Percentiles rank a stretch among this genome's conserved stretches.
These are phyloP conservation scores for Camellia oleifera DNA, from an alignment of 179 eudicot genomes.

Conservation along the genomic window DNA sequence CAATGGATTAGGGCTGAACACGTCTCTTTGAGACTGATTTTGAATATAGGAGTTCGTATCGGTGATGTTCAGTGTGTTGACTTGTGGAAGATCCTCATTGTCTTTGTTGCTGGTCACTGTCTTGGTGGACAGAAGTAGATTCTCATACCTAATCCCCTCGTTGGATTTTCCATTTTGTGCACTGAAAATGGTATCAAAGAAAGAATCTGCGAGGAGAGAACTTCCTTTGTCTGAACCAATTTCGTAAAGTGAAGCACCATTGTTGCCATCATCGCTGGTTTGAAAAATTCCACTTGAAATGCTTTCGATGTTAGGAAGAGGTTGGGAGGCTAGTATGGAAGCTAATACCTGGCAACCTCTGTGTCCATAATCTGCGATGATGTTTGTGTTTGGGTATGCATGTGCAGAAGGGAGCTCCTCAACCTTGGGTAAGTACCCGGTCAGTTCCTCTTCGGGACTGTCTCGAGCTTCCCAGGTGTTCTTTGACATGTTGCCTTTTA, in stretches of 20 bases:
- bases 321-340: constrained; percentile 20
- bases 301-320: constrained; percentile 11
- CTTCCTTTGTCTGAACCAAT: constrained; percentile 7
- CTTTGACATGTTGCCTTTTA: constrained; percentile 47
- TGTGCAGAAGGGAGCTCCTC: constrained; percentile 23
- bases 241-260: not conserved
- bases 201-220: constrained; percentile 8
- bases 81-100: not conserved
- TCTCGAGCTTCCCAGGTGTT: constrained; percentile 20
- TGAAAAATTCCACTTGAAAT: constrained; percentile 10
- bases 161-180: not conserved
- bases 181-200: constrained; percentile 12
- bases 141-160: not conserved
- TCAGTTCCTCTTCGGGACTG: constrained; percentile 16
- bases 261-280: not conserved
- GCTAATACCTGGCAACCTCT: constrained; percentile 20
- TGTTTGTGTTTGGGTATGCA: constrained; percentile 11
- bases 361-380: constrained; percentile 17
- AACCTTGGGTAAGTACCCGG: constrained; percentile 12
- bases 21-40: constrained; percentile 13
- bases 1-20: constrained; percentile 10
- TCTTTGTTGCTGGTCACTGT: not conserved
- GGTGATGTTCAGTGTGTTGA: not conserved
- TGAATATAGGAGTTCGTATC: constrained; percentile 12
- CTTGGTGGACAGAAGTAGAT: not conserved